Evolutionary conservation across 2,329 filamentous ascomycete species (phyloP), one percentile per base, ranked within the genome.

Genomic region (Fusarium humuli): DNA sequence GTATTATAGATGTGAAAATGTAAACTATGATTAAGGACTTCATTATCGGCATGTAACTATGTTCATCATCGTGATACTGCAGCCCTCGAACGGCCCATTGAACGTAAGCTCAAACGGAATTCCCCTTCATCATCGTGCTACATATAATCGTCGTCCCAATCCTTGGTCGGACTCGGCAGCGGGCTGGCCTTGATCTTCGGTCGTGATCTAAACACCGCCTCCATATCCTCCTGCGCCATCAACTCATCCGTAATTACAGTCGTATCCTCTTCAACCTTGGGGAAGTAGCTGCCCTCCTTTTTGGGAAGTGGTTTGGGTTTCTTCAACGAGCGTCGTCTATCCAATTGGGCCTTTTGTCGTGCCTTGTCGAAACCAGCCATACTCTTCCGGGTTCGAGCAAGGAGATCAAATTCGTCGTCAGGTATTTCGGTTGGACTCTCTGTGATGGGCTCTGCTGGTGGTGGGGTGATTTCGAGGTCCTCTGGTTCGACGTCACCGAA

Each of bases 161-260:
- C 77, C 61, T 78, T 81, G 8, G 77, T 80, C 4, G 86, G 86
- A 58, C 83, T 87, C 11, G 83, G 81, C 4, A 89, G 78, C 3
- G 94, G 94, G 77, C 94, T 97, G 13, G 88, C 88, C 69, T 91
- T 90, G 71, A 98, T 89, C 79, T 90, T 92, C 0, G 94, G 94
- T 70, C 94, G 82, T 69, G 92, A 94, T 80, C 91, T 93, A 78
- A 98, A 98, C 2, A 97, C 91, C 27, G 91, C 91, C 63, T 92
- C 91, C 78, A 94, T 92, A 65, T 97, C 93, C 70, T 93, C 90
- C 57, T 90, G 86, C 18, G 63, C 85, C 60, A 97, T 90, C 42
- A 97, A 81, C 69, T 91, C 87, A 75, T 95, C 91, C 1, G 87
- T 84, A 11, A 92, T 85, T 2, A 89, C 84, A 25, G 79, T 75